Evolutionary conservation across 495 filamentous ascomycete species (phyloP).

Genomic region (Neurospora sp.): DNA sequence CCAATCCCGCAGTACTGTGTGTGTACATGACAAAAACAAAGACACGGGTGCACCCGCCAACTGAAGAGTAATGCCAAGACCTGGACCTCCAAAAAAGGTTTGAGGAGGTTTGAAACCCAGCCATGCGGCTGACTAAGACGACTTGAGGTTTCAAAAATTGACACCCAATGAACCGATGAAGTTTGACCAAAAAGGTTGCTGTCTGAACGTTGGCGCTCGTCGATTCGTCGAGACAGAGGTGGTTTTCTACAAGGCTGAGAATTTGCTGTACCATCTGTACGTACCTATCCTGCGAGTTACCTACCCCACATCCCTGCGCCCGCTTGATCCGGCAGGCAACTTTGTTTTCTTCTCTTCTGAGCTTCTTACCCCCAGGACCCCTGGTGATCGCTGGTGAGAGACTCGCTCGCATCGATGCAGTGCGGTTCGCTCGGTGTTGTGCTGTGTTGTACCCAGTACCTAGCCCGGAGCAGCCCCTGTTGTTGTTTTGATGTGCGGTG

Average conservation of each 20-base stretch:
- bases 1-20: background rate
- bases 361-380: background rate
- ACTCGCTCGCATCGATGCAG: background rate
- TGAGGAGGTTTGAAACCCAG: background rate
- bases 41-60: background rate
- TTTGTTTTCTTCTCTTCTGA: background rate
- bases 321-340: background rate
- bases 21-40: background rate
- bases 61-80: background rate
- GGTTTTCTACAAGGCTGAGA: background rate
- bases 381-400: background rate
- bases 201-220: background rate
- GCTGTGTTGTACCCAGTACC: background rate
- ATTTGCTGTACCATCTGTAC: background rate
- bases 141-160: background rate
- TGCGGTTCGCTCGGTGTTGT: background rate
- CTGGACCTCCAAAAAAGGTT: background rate
- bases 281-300: background rate
- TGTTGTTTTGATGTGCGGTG: background rate
- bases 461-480: too few species aligned
- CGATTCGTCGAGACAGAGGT: background rate
- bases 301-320: background rate
- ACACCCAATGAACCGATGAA: background rate
- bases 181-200: background rate
- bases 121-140: background rate